Evolutionary conservation across 192 early-diverging fungal species (phyloP).

Genomic region (Backusella sp.): DNA sequence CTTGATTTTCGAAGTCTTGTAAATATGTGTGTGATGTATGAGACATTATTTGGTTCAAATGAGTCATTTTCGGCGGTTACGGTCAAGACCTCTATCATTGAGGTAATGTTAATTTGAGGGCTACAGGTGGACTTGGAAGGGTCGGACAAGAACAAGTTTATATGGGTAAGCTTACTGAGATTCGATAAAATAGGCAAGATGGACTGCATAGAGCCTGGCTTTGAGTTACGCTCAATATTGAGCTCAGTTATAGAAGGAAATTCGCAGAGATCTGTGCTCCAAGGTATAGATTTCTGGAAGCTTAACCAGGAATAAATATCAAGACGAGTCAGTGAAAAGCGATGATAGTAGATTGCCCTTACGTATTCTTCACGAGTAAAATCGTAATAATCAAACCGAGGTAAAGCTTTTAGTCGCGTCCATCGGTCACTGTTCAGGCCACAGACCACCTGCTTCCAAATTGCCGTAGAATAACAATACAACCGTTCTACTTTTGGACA

Average conservation of each 20-base stretch:
- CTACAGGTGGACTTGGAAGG: background rate
- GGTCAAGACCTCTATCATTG: background rate
- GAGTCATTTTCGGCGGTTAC: background rate
- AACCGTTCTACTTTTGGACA: constrained; percentile 1
- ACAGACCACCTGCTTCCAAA: background rate
- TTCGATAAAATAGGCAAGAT: background rate
- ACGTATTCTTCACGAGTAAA: background rate
- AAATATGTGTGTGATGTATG: background rate
- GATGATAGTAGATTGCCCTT: background rate
- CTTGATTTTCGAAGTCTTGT: background rate
- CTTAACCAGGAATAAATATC: constrained; percentile 1
- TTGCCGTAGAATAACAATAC: background rate
- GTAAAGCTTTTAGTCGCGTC: constrained; percentile 1
- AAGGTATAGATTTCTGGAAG: background rate
- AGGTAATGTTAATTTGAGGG: background rate
- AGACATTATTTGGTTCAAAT: background rate
- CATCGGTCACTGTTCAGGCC: background rate
- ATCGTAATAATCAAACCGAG: background rate
- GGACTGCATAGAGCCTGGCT: background rate
- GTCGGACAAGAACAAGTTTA: background rate
- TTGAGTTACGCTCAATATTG: background rate
- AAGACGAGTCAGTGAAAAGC: background rate
- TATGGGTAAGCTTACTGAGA: background rate
- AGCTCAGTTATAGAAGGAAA: background rate
- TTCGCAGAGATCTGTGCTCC: background rate